phyloP scores from a whole-genome alignment of 345 rosid species.

The Eucalyptus paniculata region DNA sequence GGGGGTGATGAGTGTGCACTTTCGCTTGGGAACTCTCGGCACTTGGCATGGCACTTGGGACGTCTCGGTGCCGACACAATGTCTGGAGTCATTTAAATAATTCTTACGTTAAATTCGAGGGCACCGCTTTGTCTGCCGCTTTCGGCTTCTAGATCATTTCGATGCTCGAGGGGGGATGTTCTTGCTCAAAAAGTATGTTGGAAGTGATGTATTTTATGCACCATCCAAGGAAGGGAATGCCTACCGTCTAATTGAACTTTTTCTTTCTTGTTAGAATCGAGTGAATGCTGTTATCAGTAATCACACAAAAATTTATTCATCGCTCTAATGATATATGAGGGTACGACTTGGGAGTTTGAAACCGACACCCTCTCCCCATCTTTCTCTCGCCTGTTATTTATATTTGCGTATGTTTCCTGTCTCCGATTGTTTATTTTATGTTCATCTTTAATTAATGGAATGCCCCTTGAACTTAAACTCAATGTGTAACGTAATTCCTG shows the following conservation, averaged over 20 bases:
- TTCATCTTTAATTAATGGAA: neutral
- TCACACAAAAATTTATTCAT: no score
- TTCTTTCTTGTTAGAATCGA: no score
- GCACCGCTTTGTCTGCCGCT: neutral
- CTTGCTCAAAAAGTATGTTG: neutral
- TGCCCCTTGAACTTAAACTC: rapidly evolving
- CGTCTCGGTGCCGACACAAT: neutral
- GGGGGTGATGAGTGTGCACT: neutral
- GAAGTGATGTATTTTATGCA: no score
- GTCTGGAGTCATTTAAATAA: neutral
- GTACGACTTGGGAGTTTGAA: no score
- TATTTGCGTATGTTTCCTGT: neutral
- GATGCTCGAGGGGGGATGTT: neutral
- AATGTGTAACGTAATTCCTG: rapidly evolving
- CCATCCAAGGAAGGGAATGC: no score
- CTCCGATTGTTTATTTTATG: neutral
- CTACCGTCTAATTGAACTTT: no score
- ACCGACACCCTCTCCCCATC: no score
- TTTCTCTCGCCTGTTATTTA: neutral
- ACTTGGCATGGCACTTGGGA: neutral
- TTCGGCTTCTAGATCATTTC: neutral
- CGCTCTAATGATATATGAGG: no score
- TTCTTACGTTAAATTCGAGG: neutral
- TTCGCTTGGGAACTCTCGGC: neutral
- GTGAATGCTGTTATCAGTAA: no score